A percentile compares a stretch with the other conserved stretches of the same genome.
phyloP scores from a whole-genome alignment of 345 rosid species.

The Gossypium australe region DNA sequence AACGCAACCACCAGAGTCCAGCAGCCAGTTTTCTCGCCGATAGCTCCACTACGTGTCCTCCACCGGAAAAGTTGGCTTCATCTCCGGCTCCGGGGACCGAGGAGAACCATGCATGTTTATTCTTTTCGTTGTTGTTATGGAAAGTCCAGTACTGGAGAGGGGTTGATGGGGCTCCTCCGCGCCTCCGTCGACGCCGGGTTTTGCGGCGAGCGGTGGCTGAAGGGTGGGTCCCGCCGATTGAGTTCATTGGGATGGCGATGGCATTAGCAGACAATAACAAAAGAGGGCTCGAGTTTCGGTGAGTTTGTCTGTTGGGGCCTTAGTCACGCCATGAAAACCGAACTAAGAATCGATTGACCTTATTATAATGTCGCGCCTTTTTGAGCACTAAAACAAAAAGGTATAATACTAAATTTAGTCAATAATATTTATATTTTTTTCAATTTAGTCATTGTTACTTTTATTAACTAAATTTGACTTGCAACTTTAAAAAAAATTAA shows the following conservation, averaged over 20 bases:
- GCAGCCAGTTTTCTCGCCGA: constrained; percentile 44
- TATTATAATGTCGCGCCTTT: not conserved
- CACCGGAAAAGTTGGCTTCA: not conserved
- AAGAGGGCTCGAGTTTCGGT: constrained; percentile 1
- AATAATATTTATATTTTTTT: too few species aligned
- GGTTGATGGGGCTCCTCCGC: constrained; percentile 13
- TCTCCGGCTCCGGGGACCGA: not conserved
- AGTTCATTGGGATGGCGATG: constrained; percentile 20
- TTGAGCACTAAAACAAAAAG: not conserved
- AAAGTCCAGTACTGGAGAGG: constrained; percentile 23
- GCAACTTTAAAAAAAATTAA: too few species aligned
- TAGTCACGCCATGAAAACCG: not conserved
- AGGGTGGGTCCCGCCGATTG: constrained; percentile 6
- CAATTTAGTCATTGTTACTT: too few species aligned
- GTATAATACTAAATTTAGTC: too few species aligned
- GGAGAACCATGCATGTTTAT: not conserved
- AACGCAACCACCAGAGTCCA: constrained; percentile 21
- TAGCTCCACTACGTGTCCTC: not conserved
- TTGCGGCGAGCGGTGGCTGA: constrained; percentile 4
- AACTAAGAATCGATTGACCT: not conserved
- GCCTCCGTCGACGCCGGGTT: constrained; percentile 1
- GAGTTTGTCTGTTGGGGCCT: not conserved
- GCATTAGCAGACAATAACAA: not conserved
- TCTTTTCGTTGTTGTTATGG: not conserved
- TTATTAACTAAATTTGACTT: too few species aligned